Conservation (phyloP, 2,329 filamentous ascomycete genomes). For the Fonsecaea nubica region DNA sequence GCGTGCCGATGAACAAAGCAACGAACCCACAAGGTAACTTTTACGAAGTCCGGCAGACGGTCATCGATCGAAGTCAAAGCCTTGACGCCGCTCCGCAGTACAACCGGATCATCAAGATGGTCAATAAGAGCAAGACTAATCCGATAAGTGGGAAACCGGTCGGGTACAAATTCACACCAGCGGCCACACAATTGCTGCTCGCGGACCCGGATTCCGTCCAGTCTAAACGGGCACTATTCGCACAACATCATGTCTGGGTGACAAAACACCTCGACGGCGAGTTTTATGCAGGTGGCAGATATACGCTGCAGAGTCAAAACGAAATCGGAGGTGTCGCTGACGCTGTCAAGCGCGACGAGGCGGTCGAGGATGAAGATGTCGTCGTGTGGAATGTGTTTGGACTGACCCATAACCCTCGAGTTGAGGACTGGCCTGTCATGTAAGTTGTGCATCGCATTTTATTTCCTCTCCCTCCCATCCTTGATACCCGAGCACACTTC, state of each 20-base stretch:
- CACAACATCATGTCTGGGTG: slow-evolving; percentile 60
- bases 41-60: slow-evolving; percentile 61
- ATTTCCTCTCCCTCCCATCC: slow-evolving; percentile 25
- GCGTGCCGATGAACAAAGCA: slow-evolving; percentile 56
- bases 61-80: slow-evolving; percentile 55
- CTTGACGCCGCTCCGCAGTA: slow-evolving; percentile 60
- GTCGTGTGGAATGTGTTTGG: slow-evolving; percentile 60
- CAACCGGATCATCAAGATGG: slow-evolving; percentile 57
- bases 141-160: slow-evolving; percentile 52
- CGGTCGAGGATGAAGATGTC: slow-evolving; percentile 54
- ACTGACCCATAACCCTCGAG: slow-evolving; percentile 59
- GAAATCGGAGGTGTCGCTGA: slow-evolving; percentile 56
- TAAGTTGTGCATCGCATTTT: slow-evolving; percentile 45
- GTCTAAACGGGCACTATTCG: slow-evolving; percentile 56
- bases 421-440: slow-evolving; percentile 60
- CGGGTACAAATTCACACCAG: slow-evolving; percentile 57
- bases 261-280: slow-evolving; percentile 59
- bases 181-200: slow-evolving; percentile 57
- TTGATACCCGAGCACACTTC: background rate
- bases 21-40: slow-evolving; percentile 68
- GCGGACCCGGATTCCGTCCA: slow-evolving; percentile 54
- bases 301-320: slow-evolving; percentile 54
- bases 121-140: slow-evolving; percentile 54
- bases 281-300: slow-evolving; percentile 57
- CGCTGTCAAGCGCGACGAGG: slow-evolving; percentile 52